Evolutionary conservation across 2,329 filamentous ascomycete genomes (phyloP).

Genomic region (Eutypa lata): DNA sequence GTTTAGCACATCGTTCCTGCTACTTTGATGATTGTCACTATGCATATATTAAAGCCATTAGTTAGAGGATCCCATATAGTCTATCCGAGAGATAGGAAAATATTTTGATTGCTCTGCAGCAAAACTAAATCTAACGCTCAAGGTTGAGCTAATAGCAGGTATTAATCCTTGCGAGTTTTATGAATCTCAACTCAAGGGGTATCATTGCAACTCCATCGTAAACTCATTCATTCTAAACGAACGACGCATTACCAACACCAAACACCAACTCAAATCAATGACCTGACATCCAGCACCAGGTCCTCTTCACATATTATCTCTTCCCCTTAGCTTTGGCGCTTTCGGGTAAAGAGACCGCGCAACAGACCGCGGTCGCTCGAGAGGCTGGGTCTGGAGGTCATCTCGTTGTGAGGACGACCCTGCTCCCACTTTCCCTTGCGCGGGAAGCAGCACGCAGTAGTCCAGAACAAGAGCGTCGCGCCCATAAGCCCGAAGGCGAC

Average conservation of each 20-base stretch:
- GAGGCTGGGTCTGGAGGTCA: not conserved
- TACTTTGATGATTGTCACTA: no score
- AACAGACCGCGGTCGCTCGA: not conserved
- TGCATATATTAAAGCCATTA: no score
- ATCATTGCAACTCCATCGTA: not conserved
- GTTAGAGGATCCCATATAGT: no score
- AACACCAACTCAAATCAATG: no score
- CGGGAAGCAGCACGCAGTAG: slow-evolving; percentile 14
- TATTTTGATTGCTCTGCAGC: no score
- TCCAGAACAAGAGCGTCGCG: slow-evolving; percentile 39
- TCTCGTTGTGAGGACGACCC: not conserved
- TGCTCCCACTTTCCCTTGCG: not conserved
- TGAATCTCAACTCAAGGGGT: not conserved
- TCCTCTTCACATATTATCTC: not conserved
- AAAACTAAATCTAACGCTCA: no score
- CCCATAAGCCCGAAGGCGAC: slow-evolving; percentile 44
- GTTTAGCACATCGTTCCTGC: no score
- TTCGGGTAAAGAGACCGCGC: not conserved
- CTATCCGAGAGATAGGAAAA: no score
- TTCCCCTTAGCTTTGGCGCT: not conserved
- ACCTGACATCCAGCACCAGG: not conserved
- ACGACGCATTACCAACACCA: no score
- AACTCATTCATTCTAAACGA: not conserved
- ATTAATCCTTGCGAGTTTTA: not conserved
- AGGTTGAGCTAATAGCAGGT: no score